These are phyloP conservation scores for Trametes polyzona DNA, from an alignment of 1,284 basidiomycete genomes.

Conservation along the genomic window DNA sequence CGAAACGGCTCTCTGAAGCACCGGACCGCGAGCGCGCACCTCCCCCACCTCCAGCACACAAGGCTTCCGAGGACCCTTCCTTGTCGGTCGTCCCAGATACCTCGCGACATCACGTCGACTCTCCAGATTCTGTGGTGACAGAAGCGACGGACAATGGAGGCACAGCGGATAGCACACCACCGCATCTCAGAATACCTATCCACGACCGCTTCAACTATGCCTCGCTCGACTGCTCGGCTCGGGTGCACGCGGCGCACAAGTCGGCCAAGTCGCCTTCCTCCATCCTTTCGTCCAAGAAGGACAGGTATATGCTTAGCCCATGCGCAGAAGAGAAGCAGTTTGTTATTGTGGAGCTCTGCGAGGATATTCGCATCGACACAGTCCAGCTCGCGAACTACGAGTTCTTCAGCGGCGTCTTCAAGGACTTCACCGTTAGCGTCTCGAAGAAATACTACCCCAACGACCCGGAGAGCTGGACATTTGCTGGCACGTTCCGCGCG, in stretches of 20 bases:
- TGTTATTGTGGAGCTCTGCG: constrained; percentile 95
- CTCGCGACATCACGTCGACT: constrained; percentile 1
- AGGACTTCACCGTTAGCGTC: constrained; percentile 87
- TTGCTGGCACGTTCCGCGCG: constrained; percentile 79
- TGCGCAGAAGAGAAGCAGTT: constrained; percentile 80
- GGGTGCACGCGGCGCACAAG: constrained; percentile 84
- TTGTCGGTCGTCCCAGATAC: constrained; percentile 11
- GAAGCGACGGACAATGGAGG: constrained; percentile 21
- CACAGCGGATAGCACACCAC: constrained; percentile 43
- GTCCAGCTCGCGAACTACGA: constrained; percentile 97
- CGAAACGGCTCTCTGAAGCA: constrained; percentile 53
- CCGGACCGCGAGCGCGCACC: constrained; percentile 32
- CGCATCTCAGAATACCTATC: constrained; percentile 69
- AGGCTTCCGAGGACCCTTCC: constrained; percentile 18
- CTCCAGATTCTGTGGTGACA: constrained; percentile 1
- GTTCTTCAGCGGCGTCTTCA: constrained; percentile 97
- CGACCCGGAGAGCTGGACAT: constrained; percentile 70
- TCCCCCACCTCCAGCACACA: constrained; percentile 13
- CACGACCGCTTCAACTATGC: constrained; percentile 94
- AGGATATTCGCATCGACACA: constrained; percentile 95
- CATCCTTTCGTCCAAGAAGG: constrained; percentile 89
- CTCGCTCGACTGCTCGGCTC: constrained; percentile 89
- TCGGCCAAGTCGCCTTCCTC: constrained; percentile 84
- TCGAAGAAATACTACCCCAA: constrained; percentile 68
- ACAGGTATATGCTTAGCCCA: constrained; percentile 97